phyloP scores from a whole-genome alignment of 2,329 filamentous ascomycete species.

The Exophiala spinifera region DNA sequence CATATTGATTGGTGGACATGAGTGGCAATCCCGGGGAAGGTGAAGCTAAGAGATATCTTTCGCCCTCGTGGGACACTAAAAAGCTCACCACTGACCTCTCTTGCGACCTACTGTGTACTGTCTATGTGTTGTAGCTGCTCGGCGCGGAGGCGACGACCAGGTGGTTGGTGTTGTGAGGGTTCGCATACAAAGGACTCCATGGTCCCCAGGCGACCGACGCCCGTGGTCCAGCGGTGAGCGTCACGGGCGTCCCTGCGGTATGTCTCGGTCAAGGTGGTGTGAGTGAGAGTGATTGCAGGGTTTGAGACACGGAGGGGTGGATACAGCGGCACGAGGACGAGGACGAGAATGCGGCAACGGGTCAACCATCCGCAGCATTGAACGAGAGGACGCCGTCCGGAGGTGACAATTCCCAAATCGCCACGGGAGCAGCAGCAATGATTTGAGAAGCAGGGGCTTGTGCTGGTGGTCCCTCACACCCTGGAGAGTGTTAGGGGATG shows the following conservation, averaged over 20 bases:
- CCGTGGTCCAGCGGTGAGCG: no score
- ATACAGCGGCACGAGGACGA: background rate
- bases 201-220: no score
- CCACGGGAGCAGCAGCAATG: background rate
- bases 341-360: background rate
- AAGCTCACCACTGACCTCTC: background rate
- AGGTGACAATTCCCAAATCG: no score
- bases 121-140: no score
- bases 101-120: no score
- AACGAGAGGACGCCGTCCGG: background rate
- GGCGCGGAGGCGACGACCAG: no score
- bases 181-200: no score
- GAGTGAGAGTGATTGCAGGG: background rate
- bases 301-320: background rate
- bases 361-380: background rate
- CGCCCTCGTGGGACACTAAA: constrained; percentile 10
- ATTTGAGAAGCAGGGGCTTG: no score
- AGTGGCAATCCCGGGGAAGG: constrained; percentile 4
- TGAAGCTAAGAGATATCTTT: background rate
- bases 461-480: no score
- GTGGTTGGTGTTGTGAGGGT: no score
- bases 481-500: no score
- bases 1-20: constrained; percentile 5
- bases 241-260: background rate
- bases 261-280: background rate